Evolutionary conservation across 805 yeast species (phyloP).

Genomic region (Clavispora vitiphila): DNA sequence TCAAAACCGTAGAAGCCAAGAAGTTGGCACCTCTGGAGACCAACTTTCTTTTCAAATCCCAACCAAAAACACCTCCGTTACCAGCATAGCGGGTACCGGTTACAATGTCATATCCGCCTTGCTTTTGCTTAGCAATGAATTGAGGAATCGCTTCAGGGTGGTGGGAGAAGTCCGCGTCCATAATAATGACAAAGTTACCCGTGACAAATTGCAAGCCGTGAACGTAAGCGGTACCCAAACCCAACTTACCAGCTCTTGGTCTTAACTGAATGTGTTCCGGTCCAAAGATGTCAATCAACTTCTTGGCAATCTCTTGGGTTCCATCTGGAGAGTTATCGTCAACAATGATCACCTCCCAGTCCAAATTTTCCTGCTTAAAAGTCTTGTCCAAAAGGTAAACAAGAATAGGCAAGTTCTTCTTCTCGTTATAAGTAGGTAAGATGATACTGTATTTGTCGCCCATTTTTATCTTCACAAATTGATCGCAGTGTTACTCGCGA

Average conservation of each 20-base stretch:
- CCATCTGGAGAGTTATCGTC: constrained; percentile 83
- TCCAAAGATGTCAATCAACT: constrained; percentile 55
- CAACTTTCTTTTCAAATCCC: constrained; percentile 77
- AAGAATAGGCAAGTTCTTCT: constrained; percentile 58
- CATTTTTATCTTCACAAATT: constrained; percentile 4
- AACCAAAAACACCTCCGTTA: constrained; percentile 77
- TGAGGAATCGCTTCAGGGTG: constrained; percentile 78
- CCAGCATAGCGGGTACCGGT: constrained; percentile 71
- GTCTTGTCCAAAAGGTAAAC: constrained; percentile 66
- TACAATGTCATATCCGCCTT: constrained; percentile 46
- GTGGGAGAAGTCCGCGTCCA: constrained; percentile 84
- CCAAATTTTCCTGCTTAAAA: constrained; percentile 49
- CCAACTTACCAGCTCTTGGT: constrained; percentile 73
- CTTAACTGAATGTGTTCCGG: constrained; percentile 55
- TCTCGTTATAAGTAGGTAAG: constrained; percentile 75
- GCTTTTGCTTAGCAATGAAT: constrained; percentile 61
- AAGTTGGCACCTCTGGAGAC: constrained; percentile 79
- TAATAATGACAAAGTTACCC: constrained; percentile 71
- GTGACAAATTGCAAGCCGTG: constrained; percentile 69
- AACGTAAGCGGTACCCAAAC: constrained; percentile 76
- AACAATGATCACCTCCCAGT: constrained; percentile 75
- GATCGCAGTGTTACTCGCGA: neutral
- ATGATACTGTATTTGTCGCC: constrained; percentile 63
- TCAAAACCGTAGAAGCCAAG: constrained; percentile 63
- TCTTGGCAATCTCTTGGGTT: constrained; percentile 66